Conservation (phyloP, 1,284 basidiomycete species). For the Xanthoconium separans region DNA sequence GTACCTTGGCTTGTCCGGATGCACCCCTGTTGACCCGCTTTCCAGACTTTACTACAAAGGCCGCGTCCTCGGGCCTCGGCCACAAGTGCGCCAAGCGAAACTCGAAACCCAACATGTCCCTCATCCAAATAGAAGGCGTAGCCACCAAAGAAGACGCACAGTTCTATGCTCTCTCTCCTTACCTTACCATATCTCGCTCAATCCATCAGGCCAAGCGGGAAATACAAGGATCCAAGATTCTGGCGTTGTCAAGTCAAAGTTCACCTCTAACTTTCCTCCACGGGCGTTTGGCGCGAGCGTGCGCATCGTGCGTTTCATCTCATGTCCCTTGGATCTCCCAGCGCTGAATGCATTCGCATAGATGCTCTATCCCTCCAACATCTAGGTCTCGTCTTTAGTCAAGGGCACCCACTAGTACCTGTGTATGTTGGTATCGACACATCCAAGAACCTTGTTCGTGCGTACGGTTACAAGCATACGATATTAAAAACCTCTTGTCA, state of each 20-base stretch:
- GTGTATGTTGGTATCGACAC: constrained; percentile 17
- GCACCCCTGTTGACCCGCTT: constrained; percentile 10
- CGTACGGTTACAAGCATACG: constrained; percentile 18
- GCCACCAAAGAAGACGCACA: constrained; percentile 91
- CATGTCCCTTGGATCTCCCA: background rate
- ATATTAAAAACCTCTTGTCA: too few species aligned
- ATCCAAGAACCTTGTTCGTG: constrained; percentile 2
- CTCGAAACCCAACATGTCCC: constrained; percentile 91
- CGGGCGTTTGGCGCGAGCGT: constrained; percentile 93
- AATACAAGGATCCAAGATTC: constrained; percentile 89
- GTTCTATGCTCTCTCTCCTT: constrained; percentile 62
- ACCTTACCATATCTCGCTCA: background rate
- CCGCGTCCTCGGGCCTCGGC: constrained; percentile 92
- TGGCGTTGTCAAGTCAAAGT: constrained; percentile 98
- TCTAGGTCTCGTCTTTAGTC: constrained; percentile 34
- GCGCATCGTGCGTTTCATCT: constrained; percentile 71
- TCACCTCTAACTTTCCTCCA: constrained; percentile 94
- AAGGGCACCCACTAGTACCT: constrained; percentile 2
- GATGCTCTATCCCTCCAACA: constrained; percentile 56
- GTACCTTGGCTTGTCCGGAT: constrained; percentile 16
- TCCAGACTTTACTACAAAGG: constrained; percentile 94
- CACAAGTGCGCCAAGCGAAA: constrained; percentile 99
- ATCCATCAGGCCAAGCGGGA: constrained; percentile 77
- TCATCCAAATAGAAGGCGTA: constrained; percentile 98
- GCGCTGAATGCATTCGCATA: background rate